Base-by-base conservation (phyloP, 495 filamentous ascomycete genomes). In the Aspergillus homomorphus region DNA sequence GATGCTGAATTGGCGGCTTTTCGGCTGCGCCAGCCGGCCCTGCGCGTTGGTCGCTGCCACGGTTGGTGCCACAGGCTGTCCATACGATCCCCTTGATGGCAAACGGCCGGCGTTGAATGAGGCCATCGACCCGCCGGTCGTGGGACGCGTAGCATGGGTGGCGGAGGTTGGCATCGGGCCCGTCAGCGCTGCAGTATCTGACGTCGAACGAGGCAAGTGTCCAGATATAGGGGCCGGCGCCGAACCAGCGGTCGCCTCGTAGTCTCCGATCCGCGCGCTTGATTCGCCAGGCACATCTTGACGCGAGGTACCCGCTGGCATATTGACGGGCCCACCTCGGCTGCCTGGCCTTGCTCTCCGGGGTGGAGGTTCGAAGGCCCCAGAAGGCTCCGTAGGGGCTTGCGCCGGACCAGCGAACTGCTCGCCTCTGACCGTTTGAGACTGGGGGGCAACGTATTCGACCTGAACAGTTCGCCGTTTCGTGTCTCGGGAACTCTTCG, bases 381-480 rank as follows among this genome's bases (percentile, higher is more conserved):
- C 48, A 42, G 65, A 45, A 16, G 59, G 38, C 45, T 45, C 61
- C 8, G 66, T 53, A 14, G 51, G 20, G 46, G 53, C 46, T 5
- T 63, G 57, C 10, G 61, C 60, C 33, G 50, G 52, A 22, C 58
- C 46, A 50, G 51, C 56, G 23, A 70, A 60, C 9, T 72, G 57
- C 60, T 90, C 87, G 50, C 87, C 88, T 64, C 89, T 73, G 3
- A 76, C 70, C 4, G 94, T 97, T 61, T 90, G 85, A 18, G 90
- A 94, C 28, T 86, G 85, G 41, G 94, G 95, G 43, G 91, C 88
- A 51, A 99, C 95, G 77, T 99, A 99, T 75, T 99, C 94, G 14
- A 98, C 90, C 73, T 99, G 94, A 0, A 99, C 91, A 0, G 94
- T 99, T 54, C 91, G 83, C 41, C 94, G 86, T 73, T 98, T 98